phyloP scores from a whole-genome alignment of 2,329 filamentous ascomycete genomes.

The Trichoderma sp. region DNA sequence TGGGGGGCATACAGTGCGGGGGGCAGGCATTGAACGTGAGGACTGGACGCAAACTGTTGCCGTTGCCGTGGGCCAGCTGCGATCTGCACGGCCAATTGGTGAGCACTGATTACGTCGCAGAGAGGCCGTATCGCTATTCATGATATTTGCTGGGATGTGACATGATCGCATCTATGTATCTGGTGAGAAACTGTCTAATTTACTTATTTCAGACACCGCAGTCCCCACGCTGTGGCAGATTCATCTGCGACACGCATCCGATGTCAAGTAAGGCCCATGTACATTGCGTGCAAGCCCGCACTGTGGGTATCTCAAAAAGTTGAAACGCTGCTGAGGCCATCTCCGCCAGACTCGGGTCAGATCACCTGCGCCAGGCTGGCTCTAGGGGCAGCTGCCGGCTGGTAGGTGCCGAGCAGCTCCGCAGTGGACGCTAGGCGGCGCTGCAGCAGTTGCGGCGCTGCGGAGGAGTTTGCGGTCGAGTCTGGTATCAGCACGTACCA shows the following conservation, averaged over 20 bases:
- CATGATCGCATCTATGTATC: too few species aligned
- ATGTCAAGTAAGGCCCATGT: neutral
- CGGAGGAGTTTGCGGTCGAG: neutral
- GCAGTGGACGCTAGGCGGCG: constrained; percentile 15
- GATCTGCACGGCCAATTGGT: neutral
- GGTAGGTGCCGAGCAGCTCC: constrained; percentile 25
- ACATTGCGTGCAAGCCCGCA: neutral
- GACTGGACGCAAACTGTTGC: neutral
- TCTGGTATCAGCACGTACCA: neutral
- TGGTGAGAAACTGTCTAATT: too few species aligned
- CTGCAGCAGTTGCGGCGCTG: neutral
- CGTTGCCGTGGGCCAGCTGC: neutral
- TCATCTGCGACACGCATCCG: neutral
- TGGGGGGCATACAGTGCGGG: neutral
- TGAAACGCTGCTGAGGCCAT: neutral
- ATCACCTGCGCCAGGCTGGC: neutral
- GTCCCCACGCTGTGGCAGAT: neutral
- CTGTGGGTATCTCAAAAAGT: neutral
- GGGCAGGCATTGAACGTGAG: too few species aligned
- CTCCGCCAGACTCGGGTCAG: neutral
- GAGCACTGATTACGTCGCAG: neutral
- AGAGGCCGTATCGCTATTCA: neutral
- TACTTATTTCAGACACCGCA: neutral
- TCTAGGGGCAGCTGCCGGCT: constrained; percentile 21
- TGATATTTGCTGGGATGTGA: neutral